A percentile compares a stretch with the other conserved stretches of the same genome.
phyloP scores from a whole-genome alignment of 345 rosid genomes.

The Hibiscus mutabilis region DNA sequence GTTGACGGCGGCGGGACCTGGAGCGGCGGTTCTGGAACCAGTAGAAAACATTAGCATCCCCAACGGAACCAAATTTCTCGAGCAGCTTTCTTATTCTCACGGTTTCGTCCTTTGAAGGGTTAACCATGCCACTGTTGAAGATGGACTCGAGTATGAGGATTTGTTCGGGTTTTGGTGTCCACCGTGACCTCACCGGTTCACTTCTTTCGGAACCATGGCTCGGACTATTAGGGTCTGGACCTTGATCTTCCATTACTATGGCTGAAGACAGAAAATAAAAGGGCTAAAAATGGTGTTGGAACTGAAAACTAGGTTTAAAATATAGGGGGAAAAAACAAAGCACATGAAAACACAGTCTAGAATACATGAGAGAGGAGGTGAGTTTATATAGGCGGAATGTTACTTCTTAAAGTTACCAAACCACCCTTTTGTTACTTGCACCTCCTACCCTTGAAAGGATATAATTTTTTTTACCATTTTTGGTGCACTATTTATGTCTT shows the following conservation, averaged over 20 bases:
- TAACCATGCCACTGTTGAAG: slow-evolving; percentile 97
- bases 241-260: slow-evolving; percentile 64
- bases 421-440: slow-evolving; percentile 23
- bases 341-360: slow-evolving; percentile 26
- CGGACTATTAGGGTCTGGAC: slow-evolving; percentile 39
- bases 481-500: too few relatives aligned
- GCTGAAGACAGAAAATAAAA: not conserved
- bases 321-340: slow-evolving; percentile 16
- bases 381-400: slow-evolving; percentile 37
- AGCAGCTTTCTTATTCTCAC: slow-evolving; percentile 81
- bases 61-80: slow-evolving; percentile 87
- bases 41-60: slow-evolving; percentile 97
- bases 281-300: slow-evolving; percentile 16
- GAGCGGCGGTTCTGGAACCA: slow-evolving; percentile 99
- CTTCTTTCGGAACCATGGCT: slow-evolving; percentile 36
- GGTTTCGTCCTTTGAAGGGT: slow-evolving; percentile 95
- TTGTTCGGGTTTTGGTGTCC: slow-evolving; percentile 99
- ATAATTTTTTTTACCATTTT: too few relatives aligned
- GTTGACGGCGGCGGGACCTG: slow-evolving; percentile 91
- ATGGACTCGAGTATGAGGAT: slow-evolving; percentile 96
- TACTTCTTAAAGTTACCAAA: slow-evolving; percentile 29
- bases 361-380: slow-evolving; percentile 21
- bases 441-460: not conserved
- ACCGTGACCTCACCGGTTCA: slow-evolving; percentile 85
- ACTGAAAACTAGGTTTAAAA: slow-evolving; percentile 32